These are phyloP conservation scores for Fomitopsis schrenkii DNA, from an alignment of 1,284 basidiomycete genomes.

Conservation along the genomic window DNA sequence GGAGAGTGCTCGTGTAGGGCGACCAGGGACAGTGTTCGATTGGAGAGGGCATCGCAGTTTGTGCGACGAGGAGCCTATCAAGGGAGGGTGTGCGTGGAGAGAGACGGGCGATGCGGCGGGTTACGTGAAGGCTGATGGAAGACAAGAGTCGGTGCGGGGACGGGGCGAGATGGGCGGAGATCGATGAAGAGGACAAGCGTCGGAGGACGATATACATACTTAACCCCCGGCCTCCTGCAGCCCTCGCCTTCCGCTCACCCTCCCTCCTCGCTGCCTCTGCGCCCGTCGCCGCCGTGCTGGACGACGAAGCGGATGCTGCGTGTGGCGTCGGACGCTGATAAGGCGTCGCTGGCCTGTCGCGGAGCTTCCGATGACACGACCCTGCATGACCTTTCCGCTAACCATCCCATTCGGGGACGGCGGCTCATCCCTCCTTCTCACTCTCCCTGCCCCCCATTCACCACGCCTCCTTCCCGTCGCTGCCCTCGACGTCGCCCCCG, in stretches of 20 bases:
- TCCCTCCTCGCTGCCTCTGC: not conserved
- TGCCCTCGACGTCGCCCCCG: not conserved
- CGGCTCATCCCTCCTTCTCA: slow-evolving; percentile 1
- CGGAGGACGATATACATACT: not conserved
- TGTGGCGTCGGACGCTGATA: not conserved
- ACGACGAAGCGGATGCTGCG: not conserved
- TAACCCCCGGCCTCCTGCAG: not conserved
- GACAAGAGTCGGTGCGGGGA: not conserved
- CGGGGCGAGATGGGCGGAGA: slow-evolving; percentile 1
- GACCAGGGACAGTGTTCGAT: no score
- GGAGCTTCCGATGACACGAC: slow-evolving; percentile 1
- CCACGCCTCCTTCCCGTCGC: not conserved
- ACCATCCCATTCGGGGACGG: not conserved
- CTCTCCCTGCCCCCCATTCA: not conserved
- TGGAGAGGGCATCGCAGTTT: no score
- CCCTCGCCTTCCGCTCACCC: not conserved
- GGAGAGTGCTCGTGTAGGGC: not conserved
- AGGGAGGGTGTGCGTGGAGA: not conserved
- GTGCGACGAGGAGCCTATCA: no score
- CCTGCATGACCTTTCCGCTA: not conserved
- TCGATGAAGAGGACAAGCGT: not conserved
- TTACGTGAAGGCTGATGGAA: no score
- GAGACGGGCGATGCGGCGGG: not conserved
- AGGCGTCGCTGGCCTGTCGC: not conserved
- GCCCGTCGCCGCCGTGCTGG: not conserved